These are phyloP conservation scores for Benincasa hispida DNA, from an alignment of 306 rosid species.

Conservation along the genomic window DNA sequence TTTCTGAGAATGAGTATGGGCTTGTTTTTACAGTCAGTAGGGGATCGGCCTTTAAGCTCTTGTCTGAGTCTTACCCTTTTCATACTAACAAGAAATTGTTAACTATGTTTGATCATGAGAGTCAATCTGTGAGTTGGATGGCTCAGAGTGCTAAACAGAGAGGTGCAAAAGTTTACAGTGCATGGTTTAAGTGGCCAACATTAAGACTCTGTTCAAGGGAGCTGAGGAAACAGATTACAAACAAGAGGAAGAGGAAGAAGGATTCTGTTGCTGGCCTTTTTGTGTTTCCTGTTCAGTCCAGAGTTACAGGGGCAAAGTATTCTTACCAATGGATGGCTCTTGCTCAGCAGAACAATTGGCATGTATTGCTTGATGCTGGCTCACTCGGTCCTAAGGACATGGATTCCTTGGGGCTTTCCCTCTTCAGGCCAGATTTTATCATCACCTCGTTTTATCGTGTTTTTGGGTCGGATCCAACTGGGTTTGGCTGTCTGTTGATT, in stretches of 20 bases:
- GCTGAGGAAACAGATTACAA: constrained; percentile 75
- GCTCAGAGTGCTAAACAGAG: constrained; percentile 85
- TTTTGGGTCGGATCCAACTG: constrained; percentile 87
- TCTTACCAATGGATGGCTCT: constrained; percentile 99
- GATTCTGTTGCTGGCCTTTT: constrained; percentile 85
- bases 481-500: constrained; percentile 87
- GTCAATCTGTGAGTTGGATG: constrained; percentile 97
- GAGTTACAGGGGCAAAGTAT: constrained; percentile 96
- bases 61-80: constrained; percentile 93
- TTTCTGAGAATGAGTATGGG: constrained; percentile 86
- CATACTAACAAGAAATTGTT: constrained; percentile 72
- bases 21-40: constrained; percentile 96
- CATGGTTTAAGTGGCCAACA: constrained; percentile 99
- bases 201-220: constrained; percentile 89
- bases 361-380: constrained; percentile 94
- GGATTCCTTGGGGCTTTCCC: constrained; percentile 95
- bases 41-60: constrained; percentile 87
- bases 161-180: constrained; percentile 83
- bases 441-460: constrained; percentile 90
- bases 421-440: constrained; percentile 90
- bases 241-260: constrained; percentile 82
- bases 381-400: constrained; percentile 97
- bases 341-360: constrained; percentile 99
- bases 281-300: constrained; percentile 94
- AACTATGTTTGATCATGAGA: constrained; percentile 99